Evolutionary conservation across 78 protist genomes (phyloP), one percentile per base, ranked within the genome.

Genomic region (Dictyostelium intermedium): DNA sequence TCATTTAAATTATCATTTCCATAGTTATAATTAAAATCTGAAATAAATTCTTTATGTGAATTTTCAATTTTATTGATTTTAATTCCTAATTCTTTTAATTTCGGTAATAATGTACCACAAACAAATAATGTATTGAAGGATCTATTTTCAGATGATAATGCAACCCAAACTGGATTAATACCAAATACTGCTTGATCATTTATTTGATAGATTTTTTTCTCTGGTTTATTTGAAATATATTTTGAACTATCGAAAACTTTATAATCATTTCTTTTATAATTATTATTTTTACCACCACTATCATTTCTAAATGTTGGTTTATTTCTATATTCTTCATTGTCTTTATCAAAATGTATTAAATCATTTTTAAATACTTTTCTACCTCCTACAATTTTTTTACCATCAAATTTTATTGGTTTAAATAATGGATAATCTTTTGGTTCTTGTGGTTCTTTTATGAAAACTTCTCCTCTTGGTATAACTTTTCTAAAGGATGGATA

Each of bases 141-240:
- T 80, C 94, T 78, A 47, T 89, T 89, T 39, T 72, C 74, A 5
- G 94, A 39, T 66, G 34, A 35, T 41, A 89, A 35, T 69, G 94
- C 79, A 3, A 89, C 34, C 72, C 83, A 63, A 70, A 80, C 50
- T 80, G 94, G 94, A 81, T 89, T 60, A 0, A 89, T 41, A 70
- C 94, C 94, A 80, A 43, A 89, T 5, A 89, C 43, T 18, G 61
- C 94, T 50, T 89, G 87, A 25, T 82, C 94, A 9, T 16, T 8
- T 45, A 70, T 18, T 66, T 37, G 7, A 60, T 8, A 20, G 20
- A 20, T 56, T 56, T 27, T 56, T 20, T 2, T 50, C 61, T 56
- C 66, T 56, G 66, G 66, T 56, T 56, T 56, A 56, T 56, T 56
- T 56, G 66, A 56, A 56, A 56, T 56, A 56, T 56, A 56, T 20